Conservation (phyloP, 768 basidiomycete genomes). For the Cystofilobasidium capitatum region DNA sequence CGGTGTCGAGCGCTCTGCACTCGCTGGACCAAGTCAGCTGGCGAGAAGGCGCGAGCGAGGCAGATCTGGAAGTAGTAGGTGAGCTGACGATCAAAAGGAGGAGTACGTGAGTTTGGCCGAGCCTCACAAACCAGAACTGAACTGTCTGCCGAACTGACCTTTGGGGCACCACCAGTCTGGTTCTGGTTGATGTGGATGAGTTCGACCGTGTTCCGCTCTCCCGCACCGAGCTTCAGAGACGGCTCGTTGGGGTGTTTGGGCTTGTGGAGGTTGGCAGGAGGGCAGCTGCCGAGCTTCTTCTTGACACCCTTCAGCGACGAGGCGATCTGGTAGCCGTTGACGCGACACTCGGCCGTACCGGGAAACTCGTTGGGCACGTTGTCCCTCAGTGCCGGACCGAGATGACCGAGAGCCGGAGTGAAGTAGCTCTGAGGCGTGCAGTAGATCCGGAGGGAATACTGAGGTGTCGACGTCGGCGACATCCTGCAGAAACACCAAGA, state of each 20-base stretch:
- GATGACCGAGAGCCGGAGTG: slow-evolving; percentile 23
- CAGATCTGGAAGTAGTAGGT: slow-evolving; percentile 25
- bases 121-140: neutral
- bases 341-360: slow-evolving; percentile 78
- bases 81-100: neutral
- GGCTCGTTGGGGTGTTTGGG: slow-evolving; percentile 36
- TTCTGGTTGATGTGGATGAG: slow-evolving; percentile 79
- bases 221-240: slow-evolving; percentile 26
- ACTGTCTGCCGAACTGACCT: neutral
- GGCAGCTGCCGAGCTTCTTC: slow-evolving; percentile 88
- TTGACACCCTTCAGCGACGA: slow-evolving; percentile 84
- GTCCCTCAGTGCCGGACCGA: slow-evolving; percentile 2
- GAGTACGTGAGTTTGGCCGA: neutral
- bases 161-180: slow-evolving; percentile 33
- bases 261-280: slow-evolving; percentile 64
- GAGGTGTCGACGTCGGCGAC: slow-evolving; percentile 28
- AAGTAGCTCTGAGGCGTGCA: slow-evolving; percentile 39
- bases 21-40: slow-evolving; percentile 44
- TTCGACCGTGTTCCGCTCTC: slow-evolving; percentile 58
- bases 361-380: slow-evolving; percentile 72
- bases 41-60: slow-evolving; percentile 3
- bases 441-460: slow-evolving; percentile 37
- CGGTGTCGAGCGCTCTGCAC: slow-evolving; percentile 61
- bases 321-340: slow-evolving; percentile 58
- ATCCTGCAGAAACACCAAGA: slow-evolving; percentile 10